Base-by-base conservation (phyloP, 805 yeast species). In the Kluyveromyces starmeri region DNA sequence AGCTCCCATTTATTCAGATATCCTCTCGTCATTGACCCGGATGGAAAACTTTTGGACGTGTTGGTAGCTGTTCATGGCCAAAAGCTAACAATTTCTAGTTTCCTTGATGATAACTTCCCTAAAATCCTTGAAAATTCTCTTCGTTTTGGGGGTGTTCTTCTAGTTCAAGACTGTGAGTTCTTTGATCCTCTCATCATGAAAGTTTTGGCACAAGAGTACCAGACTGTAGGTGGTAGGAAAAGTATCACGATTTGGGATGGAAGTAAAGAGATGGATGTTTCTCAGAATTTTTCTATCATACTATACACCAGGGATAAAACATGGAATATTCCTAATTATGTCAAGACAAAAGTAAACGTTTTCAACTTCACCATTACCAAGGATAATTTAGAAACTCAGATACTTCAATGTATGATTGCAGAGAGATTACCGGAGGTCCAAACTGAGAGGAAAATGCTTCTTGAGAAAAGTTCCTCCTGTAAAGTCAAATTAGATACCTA, bases 101-200 rank as follows among this genome's bases (percentile, higher is more conserved):
- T 89, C 48, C 55, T 80, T 28, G 85, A 82, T 46, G 70, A 66
- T 4, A 72, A 79, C 0, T 83, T 78, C 51, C 51, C 70, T 3
- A 78, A 75, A 43, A 80, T 74, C 27, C 49, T 89, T 11, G 95
- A 86, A 51, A 81, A 84, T 47, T 79, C 94, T 0, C 51, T 88
- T 18, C 64, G 92, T 43, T 88, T 88, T 64, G 96, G 97, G 4
- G 85, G 83, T 2, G 47, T 71, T 1, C 61, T 89, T 6, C 50
- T 88, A 10, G 67, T 89, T 12, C 74, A 74, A 44, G 89, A 89
- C 58, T 86, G 88, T 3, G 96, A 89, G 48, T 61, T 68, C 43
- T 77, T 71, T 48, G 89, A 89, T 51, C 94, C 96, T 0, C 58
- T 83, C 6, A 50, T 89, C 8, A 71, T 71, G 37, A 66, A 80